Evolutionary conservation across 2,329 filamentous ascomycete genomes (phyloP).

Genomic region (Fusarium sp.): DNA sequence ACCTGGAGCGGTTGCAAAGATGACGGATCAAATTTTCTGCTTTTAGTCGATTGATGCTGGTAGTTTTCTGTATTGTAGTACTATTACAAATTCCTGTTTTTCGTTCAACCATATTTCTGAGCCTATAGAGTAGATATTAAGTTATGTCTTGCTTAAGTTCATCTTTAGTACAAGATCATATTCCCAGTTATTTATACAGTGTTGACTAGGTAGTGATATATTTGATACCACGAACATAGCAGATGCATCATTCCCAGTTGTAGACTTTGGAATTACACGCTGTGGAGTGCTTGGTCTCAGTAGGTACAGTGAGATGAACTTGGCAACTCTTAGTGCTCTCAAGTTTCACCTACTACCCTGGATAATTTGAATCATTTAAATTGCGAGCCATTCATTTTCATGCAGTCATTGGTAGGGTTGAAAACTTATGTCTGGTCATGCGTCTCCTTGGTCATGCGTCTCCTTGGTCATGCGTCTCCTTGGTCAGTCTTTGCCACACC

Average conservation of each 20-base stretch:
- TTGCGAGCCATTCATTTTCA: background rate
- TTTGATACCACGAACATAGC: background rate
- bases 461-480: no score
- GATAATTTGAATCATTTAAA: background rate
- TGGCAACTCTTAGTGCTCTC: background rate
- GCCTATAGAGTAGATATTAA: background rate
- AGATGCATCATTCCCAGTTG: no score
- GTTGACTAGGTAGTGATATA: background rate
- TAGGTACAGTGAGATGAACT: background rate
- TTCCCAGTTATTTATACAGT: background rate
- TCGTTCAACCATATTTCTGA: background rate
- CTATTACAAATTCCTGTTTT: background rate
- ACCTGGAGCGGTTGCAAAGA: slow-evolving; percentile 63
- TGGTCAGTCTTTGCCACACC: background rate
- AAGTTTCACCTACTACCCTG: background rate
- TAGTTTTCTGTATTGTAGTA: background rate
- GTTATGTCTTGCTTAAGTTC: background rate
- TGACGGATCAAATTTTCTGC: slow-evolving; percentile 67
- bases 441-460: no score
- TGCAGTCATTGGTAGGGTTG: no score
- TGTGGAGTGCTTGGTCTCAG: background rate
- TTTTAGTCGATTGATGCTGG: slow-evolving; percentile 51
- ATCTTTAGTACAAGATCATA: background rate
- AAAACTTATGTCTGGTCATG: no score
- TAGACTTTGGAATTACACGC: background rate